Conservation (phyloP, 1,284 basidiomycete genomes). For the Boletus hoseneyae region DNA sequence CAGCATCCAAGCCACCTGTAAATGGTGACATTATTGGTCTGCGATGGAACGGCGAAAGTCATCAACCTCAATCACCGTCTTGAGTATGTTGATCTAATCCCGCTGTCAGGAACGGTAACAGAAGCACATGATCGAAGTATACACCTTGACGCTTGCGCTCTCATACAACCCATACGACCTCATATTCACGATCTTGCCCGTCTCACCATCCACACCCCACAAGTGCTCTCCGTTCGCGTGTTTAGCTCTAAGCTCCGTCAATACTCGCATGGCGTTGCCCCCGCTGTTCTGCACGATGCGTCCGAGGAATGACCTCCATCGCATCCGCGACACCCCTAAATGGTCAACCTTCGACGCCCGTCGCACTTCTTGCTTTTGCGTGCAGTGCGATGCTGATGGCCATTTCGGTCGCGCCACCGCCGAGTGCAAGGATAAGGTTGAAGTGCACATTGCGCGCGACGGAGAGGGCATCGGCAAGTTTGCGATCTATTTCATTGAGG, state of each 20-base stretch:
- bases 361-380: conserved; percentile 75
- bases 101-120: neutral
- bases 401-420: conserved; percentile 98
- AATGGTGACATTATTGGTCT: neutral
- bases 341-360: conserved; percentile 87
- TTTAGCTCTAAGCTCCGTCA: conserved; percentile 93
- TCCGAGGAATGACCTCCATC: conserved; percentile 96
- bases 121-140: neutral
- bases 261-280: conserved; percentile 88
- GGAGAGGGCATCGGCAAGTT: conserved; percentile 96
- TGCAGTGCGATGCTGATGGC: conserved; percentile 89
- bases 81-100: conserved; percentile 84
- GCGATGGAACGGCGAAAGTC: neutral
- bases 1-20: conserved; percentile 81
- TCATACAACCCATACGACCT: conserved; percentile 92
- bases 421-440: conserved; percentile 88
- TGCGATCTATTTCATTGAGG: conserved; percentile 96
- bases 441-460: conserved; percentile 97
- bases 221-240: conserved; percentile 89
- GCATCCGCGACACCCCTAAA: conserved; percentile 93
- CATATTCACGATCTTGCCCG: conserved; percentile 95
- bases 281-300: conserved; percentile 93
- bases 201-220: conserved; percentile 94
- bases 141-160: conserved; percentile 90
- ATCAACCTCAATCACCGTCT: conserved; percentile 90